Conservation (phyloP, 1,139 yeast genomes). For the Ogataea hybrid region DNA sequence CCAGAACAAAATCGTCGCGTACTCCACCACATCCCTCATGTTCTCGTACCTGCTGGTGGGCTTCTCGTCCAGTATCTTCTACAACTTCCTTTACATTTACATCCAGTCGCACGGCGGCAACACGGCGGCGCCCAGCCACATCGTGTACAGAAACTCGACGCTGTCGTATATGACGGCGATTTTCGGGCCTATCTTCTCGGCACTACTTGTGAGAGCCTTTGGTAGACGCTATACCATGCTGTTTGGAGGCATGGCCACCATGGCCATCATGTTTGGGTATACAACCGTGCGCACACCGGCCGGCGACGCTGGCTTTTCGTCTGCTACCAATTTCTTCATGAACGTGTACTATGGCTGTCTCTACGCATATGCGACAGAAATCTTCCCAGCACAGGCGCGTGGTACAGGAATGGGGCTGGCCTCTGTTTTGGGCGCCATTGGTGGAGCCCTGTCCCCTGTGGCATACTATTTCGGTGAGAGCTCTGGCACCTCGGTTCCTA, state of each 20-base stretch:
- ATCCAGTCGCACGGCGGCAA: constrained; percentile 43
- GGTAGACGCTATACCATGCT: constrained; percentile 59
- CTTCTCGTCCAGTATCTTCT: constrained; percentile 36
- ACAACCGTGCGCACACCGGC: constrained; percentile 50
- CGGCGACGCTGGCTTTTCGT: constrained; percentile 52
- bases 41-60: constrained; percentile 49
- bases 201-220: constrained; percentile 18
- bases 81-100: constrained; percentile 49
- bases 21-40: constrained; percentile 8
- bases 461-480: constrained; percentile 43
- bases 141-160: constrained; percentile 51
- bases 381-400: constrained; percentile 53
- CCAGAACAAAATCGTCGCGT: constrained; percentile 36
- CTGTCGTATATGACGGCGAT: constrained; percentile 50
- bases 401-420: constrained; percentile 56
- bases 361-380: constrained; percentile 60
- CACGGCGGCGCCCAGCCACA: constrained; percentile 41
- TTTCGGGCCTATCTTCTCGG: constrained; percentile 37
- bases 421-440: constrained; percentile 44
- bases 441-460: constrained; percentile 51
- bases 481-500: constrained; percentile 39
- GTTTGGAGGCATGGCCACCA: constrained; percentile 50
- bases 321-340: constrained; percentile 43
- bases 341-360: constrained; percentile 53
- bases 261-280: constrained; percentile 57